Conservation (phyloP, 1,284 basidiomycete genomes). For the Anthracocystis panici-leucophaei region DNA sequence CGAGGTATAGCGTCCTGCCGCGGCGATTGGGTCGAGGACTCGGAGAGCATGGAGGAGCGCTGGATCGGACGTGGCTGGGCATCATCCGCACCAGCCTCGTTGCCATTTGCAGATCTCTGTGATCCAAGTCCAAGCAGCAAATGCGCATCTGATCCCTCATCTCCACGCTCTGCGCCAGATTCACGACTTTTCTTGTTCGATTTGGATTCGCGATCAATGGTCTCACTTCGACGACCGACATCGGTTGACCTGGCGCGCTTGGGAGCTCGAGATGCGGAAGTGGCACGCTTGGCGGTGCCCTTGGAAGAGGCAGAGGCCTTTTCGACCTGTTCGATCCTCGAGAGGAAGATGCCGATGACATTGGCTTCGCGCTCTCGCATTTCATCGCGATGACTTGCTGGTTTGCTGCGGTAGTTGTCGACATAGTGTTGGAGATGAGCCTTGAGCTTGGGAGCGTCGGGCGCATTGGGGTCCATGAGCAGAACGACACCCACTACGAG, state of each 20-base stretch:
- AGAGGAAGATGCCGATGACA: conserved; percentile 56
- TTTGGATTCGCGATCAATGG: conserved; percentile 12
- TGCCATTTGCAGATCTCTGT: conserved; percentile 5
- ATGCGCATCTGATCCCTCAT: conserved; percentile 43
- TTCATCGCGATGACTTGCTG: conserved; percentile 44
- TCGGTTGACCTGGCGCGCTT: conserved; percentile 40
- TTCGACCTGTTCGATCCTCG: conserved; percentile 47
- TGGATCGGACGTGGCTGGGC: conserved; percentile 1
- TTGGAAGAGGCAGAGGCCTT: conserved; percentile 18
- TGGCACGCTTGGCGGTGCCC: background rate
- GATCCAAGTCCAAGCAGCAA: conserved; percentile 39
- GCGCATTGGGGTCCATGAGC: conserved; percentile 55
- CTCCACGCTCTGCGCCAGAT: conserved; percentile 6
- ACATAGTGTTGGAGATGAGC: conserved; percentile 49
- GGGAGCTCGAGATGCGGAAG: background rate
- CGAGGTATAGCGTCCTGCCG: conserved; percentile 16
- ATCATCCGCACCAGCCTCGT: conserved; percentile 1
- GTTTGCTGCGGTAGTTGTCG: conserved; percentile 20
- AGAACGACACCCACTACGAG: conserved; percentile 59
- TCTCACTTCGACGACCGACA: conserved; percentile 13
- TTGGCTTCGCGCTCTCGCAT: conserved; percentile 59
- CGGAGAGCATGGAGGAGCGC: background rate
- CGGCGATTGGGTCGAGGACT: conserved; percentile 3
- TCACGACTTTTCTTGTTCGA: conserved; percentile 28
- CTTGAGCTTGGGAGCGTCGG: conserved; percentile 50